Evolutionary conservation across 441 rosid genomes (phyloP), one percentile per base, ranked within the genome.

Genomic region (Mallotus repandus): DNA sequence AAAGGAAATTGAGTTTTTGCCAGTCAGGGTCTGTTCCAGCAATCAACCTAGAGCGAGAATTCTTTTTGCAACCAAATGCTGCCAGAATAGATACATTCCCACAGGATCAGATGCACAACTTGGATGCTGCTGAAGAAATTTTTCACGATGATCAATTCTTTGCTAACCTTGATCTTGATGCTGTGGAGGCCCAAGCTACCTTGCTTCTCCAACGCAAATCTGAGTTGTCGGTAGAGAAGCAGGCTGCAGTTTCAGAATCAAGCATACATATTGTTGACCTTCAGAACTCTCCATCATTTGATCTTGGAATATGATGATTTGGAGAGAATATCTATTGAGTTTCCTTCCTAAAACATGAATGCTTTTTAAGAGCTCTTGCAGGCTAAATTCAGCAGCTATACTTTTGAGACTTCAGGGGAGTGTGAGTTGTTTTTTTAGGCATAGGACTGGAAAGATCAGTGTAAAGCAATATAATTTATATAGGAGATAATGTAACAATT

Each of bases 141-240:
- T 60, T 76, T 5, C 86, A 79, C 72, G 98, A 91, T 63, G 97
- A 92, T 81, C 87, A 85, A 71, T 96, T 96, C 81, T 96, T 82
- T 19, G 97, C 87, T 25, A 59, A 83, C 38, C 66, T 92, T 38
- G 99, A 95, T 82, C 90, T 96, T 53, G 97, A 96, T 72, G 98
- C 93, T 4, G 76, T 96, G 72, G 99, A 96, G 83, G 97, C 90
- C 50, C 88, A 91, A 50, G 98, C 98, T 45, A 74, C 91, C 35
- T 66, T 81, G 79, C 84, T 86, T 83, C 86, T 89, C 57, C 83
- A 86, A 67, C 79, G 77, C 55, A 81, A 73, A 67, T 78, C 91
- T 2, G 84, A 87, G 43, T 57, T 69, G 54, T 22, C 74, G 10
- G 60, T 53, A 29, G 77, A 66, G 56, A 81, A 83, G 57, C 86